phyloP scores from a whole-genome alignment of 176 grass and related monocot species.

The Elaeis guineensis region DNA sequence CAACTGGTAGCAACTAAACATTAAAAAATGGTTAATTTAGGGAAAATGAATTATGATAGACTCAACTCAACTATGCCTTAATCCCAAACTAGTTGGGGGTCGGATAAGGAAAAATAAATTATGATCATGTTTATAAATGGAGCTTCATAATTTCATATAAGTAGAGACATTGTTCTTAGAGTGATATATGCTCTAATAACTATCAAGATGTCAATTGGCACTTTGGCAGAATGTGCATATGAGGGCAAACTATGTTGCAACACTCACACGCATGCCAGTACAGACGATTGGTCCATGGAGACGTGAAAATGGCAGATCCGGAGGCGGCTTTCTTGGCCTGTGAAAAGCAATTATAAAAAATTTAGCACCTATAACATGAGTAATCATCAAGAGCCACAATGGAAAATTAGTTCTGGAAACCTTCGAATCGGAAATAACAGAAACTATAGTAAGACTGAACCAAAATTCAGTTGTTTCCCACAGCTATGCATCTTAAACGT shows the following conservation, averaged over 20 bases:
- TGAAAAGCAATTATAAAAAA: background rate
- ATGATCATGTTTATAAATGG: background rate
- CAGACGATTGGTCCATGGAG: constrained; percentile 58
- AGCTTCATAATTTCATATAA: no score
- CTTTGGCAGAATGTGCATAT: no score
- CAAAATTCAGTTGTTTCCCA: no score
- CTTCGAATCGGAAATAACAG: no score
- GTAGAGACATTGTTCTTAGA: no score
- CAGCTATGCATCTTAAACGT: no score
- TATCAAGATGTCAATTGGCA: no score
- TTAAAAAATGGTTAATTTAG: constrained; percentile 5
- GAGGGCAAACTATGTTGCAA: constrained; percentile 12
- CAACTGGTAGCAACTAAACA: constrained; percentile 62
- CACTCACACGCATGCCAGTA: constrained; percentile 78
- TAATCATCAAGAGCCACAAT: constrained; percentile 4
- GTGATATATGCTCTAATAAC: no score
- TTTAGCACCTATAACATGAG: background rate
- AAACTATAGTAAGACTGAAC: no score
- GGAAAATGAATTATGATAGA: background rate
- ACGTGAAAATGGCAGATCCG: constrained; percentile 76
- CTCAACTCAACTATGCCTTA: no score
- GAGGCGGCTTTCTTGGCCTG: constrained; percentile 39
- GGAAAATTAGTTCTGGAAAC: background rate
- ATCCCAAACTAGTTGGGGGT: no score
- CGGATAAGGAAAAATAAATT: no score